Evolutionary conservation across 495 filamentous ascomycete genomes (phyloP).

Genomic region (Aspergillus haitiensis): DNA sequence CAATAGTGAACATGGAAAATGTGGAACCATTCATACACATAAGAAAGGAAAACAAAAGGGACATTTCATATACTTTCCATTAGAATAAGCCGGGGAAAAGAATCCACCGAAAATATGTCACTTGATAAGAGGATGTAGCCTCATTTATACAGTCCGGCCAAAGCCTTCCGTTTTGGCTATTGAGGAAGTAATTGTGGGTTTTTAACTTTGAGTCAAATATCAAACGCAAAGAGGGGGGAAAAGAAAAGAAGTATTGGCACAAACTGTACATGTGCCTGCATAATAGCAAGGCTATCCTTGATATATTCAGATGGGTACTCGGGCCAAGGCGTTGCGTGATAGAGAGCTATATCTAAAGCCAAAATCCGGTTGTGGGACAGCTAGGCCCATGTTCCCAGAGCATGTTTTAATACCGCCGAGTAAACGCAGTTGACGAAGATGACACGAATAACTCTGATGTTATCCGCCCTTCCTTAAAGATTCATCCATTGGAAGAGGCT

Average conservation of each 20-base stretch:
- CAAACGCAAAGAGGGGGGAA: constrained; percentile 1
- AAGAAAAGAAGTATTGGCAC: neutral
- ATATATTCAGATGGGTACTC: neutral
- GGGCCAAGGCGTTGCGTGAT: neutral
- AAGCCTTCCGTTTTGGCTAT: constrained; percentile 3
- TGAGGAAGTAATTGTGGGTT: constrained; percentile 12
- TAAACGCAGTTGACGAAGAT: neutral
- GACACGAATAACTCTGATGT: constrained; percentile 5
- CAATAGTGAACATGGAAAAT: constrained; percentile 31
- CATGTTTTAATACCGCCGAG: neutral
- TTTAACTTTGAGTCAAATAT: constrained; percentile 10
- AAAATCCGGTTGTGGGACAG: neutral
- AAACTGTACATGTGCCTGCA: constrained; percentile 22
- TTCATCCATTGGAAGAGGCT: constrained; percentile 50
- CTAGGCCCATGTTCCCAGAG: neutral
- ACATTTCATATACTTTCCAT: constrained; percentile 30
- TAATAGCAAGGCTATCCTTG: neutral
- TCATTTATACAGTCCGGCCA: constrained; percentile 29
- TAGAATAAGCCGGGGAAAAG: constrained; percentile 23
- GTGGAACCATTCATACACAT: constrained; percentile 23
- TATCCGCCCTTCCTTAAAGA: constrained; percentile 54
- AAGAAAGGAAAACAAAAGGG: constrained; percentile 14
- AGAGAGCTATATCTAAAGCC: neutral
- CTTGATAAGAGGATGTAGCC: constrained; percentile 20
- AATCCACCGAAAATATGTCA: constrained; percentile 24